Evolutionary conservation across 441 rosid genomes (phyloP), one percentile per base, ranked within the genome.

Genomic region (Gossypium gossypioides): DNA sequence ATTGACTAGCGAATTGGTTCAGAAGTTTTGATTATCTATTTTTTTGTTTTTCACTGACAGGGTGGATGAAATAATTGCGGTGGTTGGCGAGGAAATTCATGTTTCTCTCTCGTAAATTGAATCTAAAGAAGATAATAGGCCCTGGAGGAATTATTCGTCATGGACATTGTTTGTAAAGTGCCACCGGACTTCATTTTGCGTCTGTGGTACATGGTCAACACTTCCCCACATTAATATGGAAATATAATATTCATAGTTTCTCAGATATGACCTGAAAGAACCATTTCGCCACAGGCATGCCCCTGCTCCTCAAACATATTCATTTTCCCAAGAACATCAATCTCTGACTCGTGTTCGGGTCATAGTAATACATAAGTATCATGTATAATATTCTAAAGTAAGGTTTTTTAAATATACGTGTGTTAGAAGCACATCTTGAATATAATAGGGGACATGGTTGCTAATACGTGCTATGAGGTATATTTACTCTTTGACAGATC

Each of bases 61-160:
- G 81, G 76, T 72, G 24, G 75, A 81, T 56, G 86, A 85, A 67
- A 80, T 85, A 76, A 81, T 83, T 54, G 72, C 75, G 2, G 40
- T 75, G 68, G 70, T 77, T n/a, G 85, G 84, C 6, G 86, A 85
- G 64, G 88, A 85, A 75, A 78, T 80, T 60, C 77, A 72, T 75
- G 73, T 81, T 58, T 24, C 68, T 52, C 75, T 85, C 8, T 52
- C 65, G 12, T 71, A 29, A 78, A 51, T 27, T 24, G 61, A 56
- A 10, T 10, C 61, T 56, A 56, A 22, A 12, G 60, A 21, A 55
- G 29, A 3, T 21, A 10, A 55, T 64, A 40, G 7, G 29, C 44
- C 25, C 12, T 1, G 25, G 0, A 55, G 24, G 27, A 55, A 55
- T 19, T 51, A 51, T 15, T 51, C 22, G 3, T 1, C 21, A 48